A percentile compares a stretch with the other conserved stretches of the same genome.
phyloP scores from a whole-genome alignment of 2,329 filamentous ascomycete genomes.

The Mariannaea elegans region DNA sequence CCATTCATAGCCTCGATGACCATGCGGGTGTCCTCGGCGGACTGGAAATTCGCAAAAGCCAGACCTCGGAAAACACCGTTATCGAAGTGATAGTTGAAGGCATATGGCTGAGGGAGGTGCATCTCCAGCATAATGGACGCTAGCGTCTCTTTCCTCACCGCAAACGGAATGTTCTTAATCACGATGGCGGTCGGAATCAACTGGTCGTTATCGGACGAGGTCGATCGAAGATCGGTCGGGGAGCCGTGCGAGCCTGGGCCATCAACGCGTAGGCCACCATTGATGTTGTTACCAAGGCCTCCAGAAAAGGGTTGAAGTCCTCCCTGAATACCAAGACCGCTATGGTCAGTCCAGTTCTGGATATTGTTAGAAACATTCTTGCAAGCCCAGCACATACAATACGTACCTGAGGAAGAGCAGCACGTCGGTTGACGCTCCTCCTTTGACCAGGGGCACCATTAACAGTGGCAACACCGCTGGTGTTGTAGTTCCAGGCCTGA shows the following conservation, averaged over 20 bases:
- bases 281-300: slow-evolving; percentile 48
- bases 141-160: slow-evolving; percentile 95
- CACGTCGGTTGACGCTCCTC: slow-evolving; percentile 62
- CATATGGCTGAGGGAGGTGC: slow-evolving; percentile 92
- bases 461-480: slow-evolving; percentile 70
- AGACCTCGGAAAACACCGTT: slow-evolving; percentile 96
- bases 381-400: neutral
- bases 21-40: slow-evolving; percentile 88
- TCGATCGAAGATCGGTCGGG: slow-evolving; percentile 52
- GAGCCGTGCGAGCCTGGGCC: slow-evolving; percentile 51
- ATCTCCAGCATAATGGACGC: slow-evolving; percentile 94
- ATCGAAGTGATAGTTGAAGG: slow-evolving; percentile 99
- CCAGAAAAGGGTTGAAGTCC: slow-evolving; percentile 47
- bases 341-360: slow-evolving; percentile 62
- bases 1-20: slow-evolving; percentile 97
- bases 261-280: slow-evolving; percentile 55
- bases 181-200: slow-evolving; percentile 98
- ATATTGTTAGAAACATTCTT: neutral
- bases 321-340: slow-evolving; percentile 53
- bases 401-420: slow-evolving; percentile 79
- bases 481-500: slow-evolving; percentile 81
- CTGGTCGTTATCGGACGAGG: slow-evolving; percentile 74
- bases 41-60: slow-evolving; percentile 98
- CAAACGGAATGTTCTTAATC: slow-evolving; percentile 99
- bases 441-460: slow-evolving; percentile 68